Percentiles rank a stretch among this genome's conserved stretches.
phyloP scores from a whole-genome alignment of 2,329 filamentous ascomycete species.

The Ceratocystis harringtonii region DNA sequence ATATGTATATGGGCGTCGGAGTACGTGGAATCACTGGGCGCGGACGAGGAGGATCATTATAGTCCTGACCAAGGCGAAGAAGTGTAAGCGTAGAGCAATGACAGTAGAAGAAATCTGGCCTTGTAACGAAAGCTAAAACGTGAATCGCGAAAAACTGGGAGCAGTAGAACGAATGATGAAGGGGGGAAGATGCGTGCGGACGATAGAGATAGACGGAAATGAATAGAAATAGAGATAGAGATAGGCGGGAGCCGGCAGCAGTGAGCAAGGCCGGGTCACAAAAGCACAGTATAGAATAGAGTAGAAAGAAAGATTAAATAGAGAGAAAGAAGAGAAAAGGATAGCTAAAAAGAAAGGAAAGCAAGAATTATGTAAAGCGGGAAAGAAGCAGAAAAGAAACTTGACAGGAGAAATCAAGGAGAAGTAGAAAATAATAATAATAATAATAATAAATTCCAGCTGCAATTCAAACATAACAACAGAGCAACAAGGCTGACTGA shows the following conservation, averaged over 20 bases:
- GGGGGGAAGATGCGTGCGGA: too few species aligned
- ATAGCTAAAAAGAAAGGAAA: background rate
- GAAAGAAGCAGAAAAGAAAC: background rate
- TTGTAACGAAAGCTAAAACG: background rate
- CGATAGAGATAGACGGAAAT: background rate
- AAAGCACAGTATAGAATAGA: background rate
- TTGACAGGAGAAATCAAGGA: too few species aligned
- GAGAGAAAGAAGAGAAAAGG: background rate
- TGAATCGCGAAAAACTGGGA: background rate
- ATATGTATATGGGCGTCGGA: constrained; percentile 4
- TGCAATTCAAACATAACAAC: background rate
- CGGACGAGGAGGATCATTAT: constrained; percentile 11
- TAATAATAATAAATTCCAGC: constrained; percentile 4
- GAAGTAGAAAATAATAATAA: background rate
- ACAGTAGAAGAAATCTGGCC: background rate
- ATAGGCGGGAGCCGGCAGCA: background rate
- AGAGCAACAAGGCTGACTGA: background rate
- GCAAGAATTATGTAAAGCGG: background rate
- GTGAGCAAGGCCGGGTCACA: background rate
- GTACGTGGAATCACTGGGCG: constrained; percentile 10
- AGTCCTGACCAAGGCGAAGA: background rate
- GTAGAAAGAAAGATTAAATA: background rate
- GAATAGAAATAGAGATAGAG: background rate
- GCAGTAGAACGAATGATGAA: background rate
- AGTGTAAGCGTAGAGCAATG: constrained; percentile 1